phyloP scores from a whole-genome alignment of 2,329 filamentous ascomycete genomes.

The Xylariaceae sp. region DNA sequence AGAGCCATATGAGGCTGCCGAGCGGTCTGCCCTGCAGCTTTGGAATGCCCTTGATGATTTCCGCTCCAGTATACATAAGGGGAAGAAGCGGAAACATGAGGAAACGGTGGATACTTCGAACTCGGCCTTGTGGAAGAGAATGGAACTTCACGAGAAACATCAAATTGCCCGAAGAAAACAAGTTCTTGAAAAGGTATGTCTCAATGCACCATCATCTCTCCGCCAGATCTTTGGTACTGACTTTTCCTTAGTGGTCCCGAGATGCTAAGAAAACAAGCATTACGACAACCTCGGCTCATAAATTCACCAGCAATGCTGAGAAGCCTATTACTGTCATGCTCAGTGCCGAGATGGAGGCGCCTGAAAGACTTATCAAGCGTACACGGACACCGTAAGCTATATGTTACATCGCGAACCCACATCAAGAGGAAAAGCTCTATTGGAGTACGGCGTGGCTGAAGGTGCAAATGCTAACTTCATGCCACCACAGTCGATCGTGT shows the following conservation, averaged over 20 bases:
- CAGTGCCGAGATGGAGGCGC: conserved; percentile 60
- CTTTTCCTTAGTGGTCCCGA: conserved; percentile 63
- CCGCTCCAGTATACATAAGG: conserved; percentile 54
- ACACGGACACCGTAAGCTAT: conserved; percentile 52
- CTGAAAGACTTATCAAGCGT: conserved; percentile 62
- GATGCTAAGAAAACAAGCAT: conserved; percentile 63
- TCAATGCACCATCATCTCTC: not conserved
- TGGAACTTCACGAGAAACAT: conserved; percentile 59
- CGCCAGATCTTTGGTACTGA: not conserved
- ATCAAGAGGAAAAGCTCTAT: not conserved
- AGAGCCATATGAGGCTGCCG: conserved; percentile 64
- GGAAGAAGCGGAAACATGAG: conserved; percentile 57
- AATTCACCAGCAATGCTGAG: conserved; percentile 45
- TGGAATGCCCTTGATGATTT: conserved; percentile 75
- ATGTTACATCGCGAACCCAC: not conserved
- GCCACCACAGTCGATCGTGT: conserved; percentile 53
- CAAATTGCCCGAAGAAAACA: conserved; percentile 58
- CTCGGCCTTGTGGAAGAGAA: conserved; percentile 65
- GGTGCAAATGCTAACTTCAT: conserved; percentile 3
- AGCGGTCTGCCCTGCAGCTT: conserved; percentile 77
- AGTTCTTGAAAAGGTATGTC: conserved; percentile 57
- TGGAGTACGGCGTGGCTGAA: not conserved
- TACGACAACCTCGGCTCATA: conserved; percentile 45
- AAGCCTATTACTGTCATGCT: conserved; percentile 64
- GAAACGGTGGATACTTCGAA: conserved; percentile 52